Conservation (phyloP, 2,329 filamentous ascomycete genomes). For the Neurospora crassa region DNA sequence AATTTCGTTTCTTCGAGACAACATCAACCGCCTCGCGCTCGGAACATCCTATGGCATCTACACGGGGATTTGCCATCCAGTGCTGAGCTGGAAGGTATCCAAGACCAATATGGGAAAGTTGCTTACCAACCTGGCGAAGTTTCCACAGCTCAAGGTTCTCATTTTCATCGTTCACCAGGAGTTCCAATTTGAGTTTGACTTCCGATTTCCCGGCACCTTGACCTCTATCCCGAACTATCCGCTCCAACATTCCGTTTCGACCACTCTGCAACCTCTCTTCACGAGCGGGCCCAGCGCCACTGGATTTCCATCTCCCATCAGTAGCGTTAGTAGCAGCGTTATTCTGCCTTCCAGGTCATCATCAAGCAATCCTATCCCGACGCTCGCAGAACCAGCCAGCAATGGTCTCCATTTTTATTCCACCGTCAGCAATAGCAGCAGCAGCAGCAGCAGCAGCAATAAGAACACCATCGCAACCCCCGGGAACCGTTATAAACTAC, state of each 20-base stretch:
- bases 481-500: neutral
- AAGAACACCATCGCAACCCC: neutral
- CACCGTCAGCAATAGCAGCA: neutral
- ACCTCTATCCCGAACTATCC: conserved; percentile 11
- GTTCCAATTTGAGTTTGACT: conserved; percentile 35
- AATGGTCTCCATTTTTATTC: neutral
- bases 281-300: neutral
- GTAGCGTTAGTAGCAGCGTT: conserved; percentile 1
- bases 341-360: neutral
- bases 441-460: neutral
- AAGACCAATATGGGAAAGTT: conserved; percentile 34
- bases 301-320: conserved; percentile 3
- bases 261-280: neutral
- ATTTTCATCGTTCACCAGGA: conserved; percentile 39
- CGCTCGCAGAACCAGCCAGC: neutral
- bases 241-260: neutral
- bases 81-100: conserved; percentile 34
- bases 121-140: conserved; percentile 30
- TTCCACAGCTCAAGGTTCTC: conserved; percentile 30
- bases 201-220: conserved; percentile 18
- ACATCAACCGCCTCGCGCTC: conserved; percentile 31
- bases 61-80: conserved; percentile 34
- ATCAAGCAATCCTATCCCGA: neutral
- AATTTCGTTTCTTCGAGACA: conserved; percentile 33
- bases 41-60: conserved; percentile 38